Conservation (phyloP, 1,284 basidiomycete genomes). For the Thecaphora thlaspeos region DNA sequence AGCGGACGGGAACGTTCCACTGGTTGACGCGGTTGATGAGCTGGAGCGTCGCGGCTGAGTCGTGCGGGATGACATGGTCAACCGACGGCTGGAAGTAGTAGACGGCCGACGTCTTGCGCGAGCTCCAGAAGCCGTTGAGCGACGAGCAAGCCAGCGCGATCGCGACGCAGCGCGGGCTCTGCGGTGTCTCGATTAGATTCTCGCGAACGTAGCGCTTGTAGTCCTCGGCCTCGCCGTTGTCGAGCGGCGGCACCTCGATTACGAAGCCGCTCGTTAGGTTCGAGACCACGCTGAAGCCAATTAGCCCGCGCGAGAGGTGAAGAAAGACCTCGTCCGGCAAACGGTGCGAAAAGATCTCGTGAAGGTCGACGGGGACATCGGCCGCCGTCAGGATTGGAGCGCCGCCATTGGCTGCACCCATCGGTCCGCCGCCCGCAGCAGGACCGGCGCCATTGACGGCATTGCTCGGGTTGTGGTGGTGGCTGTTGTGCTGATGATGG, state of each 20-base stretch:
- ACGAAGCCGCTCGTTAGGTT: conserved; percentile 81
- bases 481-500: background rate
- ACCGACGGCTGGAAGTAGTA: conserved; percentile 48
- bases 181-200: conserved; percentile 83
- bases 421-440: conserved; percentile 63
- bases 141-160: conserved; percentile 59
- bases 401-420: conserved; percentile 62
- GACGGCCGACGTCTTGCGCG: conserved; percentile 47
- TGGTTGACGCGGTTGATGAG: conserved; percentile 81
- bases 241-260: conserved; percentile 84
- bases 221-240: conserved; percentile 90
- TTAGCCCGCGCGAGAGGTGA: conserved; percentile 86
- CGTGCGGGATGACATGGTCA: conserved; percentile 45
- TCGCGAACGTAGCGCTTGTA: conserved; percentile 93
- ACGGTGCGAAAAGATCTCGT: conserved; percentile 91
- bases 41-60: conserved; percentile 73
- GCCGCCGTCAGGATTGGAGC: conserved; percentile 69
- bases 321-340: conserved; percentile 96
- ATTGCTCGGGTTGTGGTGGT: no score
- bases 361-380: conserved; percentile 85
- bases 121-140: conserved; percentile 52
- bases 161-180: conserved; percentile 85
- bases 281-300: conserved; percentile 81
- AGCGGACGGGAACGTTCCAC: conserved; percentile 86
- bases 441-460: conserved; percentile 50